These are phyloP conservation scores for Pythium insidiosum DNA, from an alignment of 352 stramenopile genomes.

Conservation along the genomic window DNA sequence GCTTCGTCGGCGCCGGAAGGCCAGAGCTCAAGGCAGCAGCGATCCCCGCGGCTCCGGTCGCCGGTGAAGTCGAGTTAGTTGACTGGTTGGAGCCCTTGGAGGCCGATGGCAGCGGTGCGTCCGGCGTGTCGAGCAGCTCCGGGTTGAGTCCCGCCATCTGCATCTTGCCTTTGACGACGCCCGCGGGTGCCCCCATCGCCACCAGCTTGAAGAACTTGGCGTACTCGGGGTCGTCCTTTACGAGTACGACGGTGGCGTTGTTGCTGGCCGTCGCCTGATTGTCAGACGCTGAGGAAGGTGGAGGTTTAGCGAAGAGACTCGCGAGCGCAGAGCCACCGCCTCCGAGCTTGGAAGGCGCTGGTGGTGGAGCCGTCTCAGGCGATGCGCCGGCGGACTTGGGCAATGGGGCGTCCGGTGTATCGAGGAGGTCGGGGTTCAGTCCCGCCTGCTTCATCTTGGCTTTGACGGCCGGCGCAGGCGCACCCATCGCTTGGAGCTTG, in stretches of 20 bases:
- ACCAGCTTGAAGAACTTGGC: slow-evolving; percentile 72
- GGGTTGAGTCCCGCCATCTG: slow-evolving; percentile 41
- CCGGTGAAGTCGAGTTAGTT: slow-evolving; percentile 7
- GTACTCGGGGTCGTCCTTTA: slow-evolving; percentile 59
- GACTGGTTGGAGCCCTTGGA: slow-evolving; percentile 19
- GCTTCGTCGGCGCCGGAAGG: neutral
- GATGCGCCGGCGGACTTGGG: slow-evolving; percentile 5
- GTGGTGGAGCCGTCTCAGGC: slow-evolving; percentile 2
- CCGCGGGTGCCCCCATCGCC: slow-evolving; percentile 42
- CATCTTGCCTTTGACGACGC: slow-evolving; percentile 69
- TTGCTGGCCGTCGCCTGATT: neutral
- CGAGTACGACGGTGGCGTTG: slow-evolving; percentile 17
- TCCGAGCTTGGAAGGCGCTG: slow-evolving; percentile 9
- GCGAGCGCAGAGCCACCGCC: slow-evolving; percentile 6
- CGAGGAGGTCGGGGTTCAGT: slow-evolving; percentile 45
- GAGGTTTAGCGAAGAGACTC: slow-evolving; percentile 10
- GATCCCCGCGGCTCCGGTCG: slow-evolving; percentile 3
- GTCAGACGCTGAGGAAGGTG: neutral
- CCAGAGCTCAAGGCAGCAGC: too few relatives aligned
- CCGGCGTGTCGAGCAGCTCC: slow-evolving; percentile 51
- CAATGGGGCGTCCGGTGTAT: slow-evolving; percentile 53
- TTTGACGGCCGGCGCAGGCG: slow-evolving; percentile 42
- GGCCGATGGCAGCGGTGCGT: slow-evolving; percentile 24
- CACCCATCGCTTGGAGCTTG: slow-evolving; percentile 56
- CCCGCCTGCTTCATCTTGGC: slow-evolving; percentile 50